These are phyloP conservation scores for Xylaria sp. DNA, from an alignment of 495 filamentous ascomycete species.

Conservation along the genomic window DNA sequence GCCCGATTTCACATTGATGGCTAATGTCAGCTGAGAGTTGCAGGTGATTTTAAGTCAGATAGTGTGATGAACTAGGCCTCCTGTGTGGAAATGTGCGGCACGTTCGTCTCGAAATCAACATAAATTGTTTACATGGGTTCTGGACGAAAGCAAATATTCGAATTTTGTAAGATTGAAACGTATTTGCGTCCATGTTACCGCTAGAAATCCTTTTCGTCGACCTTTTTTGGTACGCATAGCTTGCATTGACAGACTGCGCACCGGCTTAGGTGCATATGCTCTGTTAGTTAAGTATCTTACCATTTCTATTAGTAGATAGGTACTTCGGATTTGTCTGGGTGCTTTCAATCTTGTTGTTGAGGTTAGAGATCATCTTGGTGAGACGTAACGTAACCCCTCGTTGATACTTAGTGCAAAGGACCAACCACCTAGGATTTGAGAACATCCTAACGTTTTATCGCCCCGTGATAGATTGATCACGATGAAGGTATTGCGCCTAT, in stretches of 20 bases:
- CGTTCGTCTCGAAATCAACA: not conserved
- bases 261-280: slow-evolving; percentile 21
- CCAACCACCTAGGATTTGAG: not conserved
- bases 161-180: not conserved
- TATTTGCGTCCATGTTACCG: not conserved
- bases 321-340: too few species aligned
- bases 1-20: not conserved
- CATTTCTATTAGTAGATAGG: too few species aligned
- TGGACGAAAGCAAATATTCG: not conserved
- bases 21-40: not conserved
- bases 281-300: too few species aligned
- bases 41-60: too few species aligned
- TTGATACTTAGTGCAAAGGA: not conserved
- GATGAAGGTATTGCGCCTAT: not conserved
- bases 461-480: not conserved
- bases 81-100: not conserved
- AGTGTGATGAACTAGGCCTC: not conserved
- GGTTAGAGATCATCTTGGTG: not conserved
- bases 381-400: too few species aligned
- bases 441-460: not conserved
- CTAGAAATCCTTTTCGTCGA: not conserved
- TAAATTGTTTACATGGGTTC: not conserved
- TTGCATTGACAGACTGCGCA: not conserved
- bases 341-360: too few species aligned
- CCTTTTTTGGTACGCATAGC: not conserved